Evolutionary conservation across 345 rosid genomes (phyloP).

Genomic region (Chamaenerion angustifolium): DNA sequence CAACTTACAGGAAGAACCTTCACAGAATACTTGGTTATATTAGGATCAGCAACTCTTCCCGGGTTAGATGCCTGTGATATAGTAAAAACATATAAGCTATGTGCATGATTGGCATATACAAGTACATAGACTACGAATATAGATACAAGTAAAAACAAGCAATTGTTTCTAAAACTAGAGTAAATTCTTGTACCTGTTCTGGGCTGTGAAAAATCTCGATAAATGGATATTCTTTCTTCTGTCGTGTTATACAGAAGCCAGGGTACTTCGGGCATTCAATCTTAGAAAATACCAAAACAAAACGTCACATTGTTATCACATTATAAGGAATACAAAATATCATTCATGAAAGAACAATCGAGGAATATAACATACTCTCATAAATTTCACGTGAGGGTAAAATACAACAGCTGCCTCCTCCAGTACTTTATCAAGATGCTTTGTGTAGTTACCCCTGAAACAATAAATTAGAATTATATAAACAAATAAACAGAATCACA

Average conservation of each 20-base stretch:
- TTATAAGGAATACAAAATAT: neutral
- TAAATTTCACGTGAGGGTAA: constrained; percentile 66
- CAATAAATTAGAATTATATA: constrained; percentile 6
- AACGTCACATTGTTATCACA: too few relatives aligned
- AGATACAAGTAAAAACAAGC: neutral
- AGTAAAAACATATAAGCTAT: constrained; percentile 6
- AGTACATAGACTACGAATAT: neutral
- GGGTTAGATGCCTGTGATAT: constrained; percentile 44
- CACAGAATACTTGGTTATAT: constrained; percentile 52
- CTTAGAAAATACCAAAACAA: constrained; percentile 21
- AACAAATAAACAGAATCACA: neutral
- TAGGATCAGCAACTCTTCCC: constrained; percentile 58
- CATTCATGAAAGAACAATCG: neutral
- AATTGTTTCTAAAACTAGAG: neutral
- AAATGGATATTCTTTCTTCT: constrained; percentile 82
- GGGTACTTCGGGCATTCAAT: constrained; percentile 99
- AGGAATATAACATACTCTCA: constrained; percentile 49
- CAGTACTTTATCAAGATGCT: constrained; percentile 69
- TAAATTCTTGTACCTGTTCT: constrained; percentile 37
- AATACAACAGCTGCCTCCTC: constrained; percentile 88
- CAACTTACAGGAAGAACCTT: constrained; percentile 79
- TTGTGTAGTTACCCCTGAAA: constrained; percentile 71
- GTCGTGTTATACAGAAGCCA: constrained; percentile 83
- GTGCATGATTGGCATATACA: neutral
- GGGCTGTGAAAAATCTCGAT: constrained; percentile 87